Evolutionary conservation across 768 basidiomycete species (phyloP).

Genomic region (Serendipita sp.): DNA sequence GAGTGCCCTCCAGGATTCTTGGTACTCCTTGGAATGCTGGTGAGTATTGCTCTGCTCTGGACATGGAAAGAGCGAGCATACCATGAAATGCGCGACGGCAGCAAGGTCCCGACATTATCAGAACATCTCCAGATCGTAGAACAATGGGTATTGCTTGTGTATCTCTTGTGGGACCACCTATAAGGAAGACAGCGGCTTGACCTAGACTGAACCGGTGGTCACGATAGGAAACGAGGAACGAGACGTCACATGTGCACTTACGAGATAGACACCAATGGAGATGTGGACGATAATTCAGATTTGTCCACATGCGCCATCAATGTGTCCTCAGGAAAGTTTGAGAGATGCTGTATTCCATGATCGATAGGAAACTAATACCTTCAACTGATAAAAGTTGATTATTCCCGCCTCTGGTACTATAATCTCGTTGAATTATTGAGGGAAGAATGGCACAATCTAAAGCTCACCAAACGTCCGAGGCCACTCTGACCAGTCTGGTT

Average conservation of each 20-base stretch:
- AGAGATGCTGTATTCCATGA: not conserved
- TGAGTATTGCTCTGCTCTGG: not conserved
- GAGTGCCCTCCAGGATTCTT: slow-evolving; percentile 64
- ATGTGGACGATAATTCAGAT: slow-evolving; percentile 82
- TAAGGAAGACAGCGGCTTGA: slow-evolving; percentile 76
- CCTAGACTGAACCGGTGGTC: slow-evolving; percentile 44
- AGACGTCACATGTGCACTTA: slow-evolving; percentile 24
- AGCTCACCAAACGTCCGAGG: slow-evolving; percentile 54
- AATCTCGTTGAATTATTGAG: not conserved
- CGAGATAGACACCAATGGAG: slow-evolving; percentile 91
- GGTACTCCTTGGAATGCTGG: slow-evolving; percentile 54
- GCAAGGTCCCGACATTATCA: slow-evolving; percentile 82
- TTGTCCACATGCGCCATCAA: slow-evolving; percentile 98
- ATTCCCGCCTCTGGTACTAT: slow-evolving; percentile 76
- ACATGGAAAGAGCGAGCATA: slow-evolving; percentile 19
- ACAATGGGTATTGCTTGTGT: slow-evolving; percentile 64
- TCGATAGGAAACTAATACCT: slow-evolving; percentile 22
- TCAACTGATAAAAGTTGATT: slow-evolving; percentile 85
- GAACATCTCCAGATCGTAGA: slow-evolving; percentile 77
- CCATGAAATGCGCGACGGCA: slow-evolving; percentile 89
- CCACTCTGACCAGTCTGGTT: slow-evolving; percentile 61
- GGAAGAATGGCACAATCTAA: not conserved
- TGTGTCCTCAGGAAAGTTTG: slow-evolving; percentile 40
- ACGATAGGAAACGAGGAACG: not conserved
- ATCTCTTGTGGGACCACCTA: slow-evolving; percentile 71